Conservation (phyloP, 768 basidiomycete species). For the Suillus americanus region DNA sequence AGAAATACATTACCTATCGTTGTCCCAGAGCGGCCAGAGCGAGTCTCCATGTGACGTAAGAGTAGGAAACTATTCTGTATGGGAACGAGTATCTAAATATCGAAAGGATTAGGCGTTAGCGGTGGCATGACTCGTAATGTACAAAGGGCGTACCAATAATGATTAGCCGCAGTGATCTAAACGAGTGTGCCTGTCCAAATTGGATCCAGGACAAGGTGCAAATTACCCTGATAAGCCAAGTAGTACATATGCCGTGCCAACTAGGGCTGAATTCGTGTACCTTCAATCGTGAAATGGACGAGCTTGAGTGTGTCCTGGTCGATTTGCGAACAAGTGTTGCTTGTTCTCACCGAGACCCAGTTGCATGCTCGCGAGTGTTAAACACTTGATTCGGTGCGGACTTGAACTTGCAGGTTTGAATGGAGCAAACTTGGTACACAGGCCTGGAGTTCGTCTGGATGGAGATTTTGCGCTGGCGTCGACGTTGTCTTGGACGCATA, state of each 20-base stretch:
- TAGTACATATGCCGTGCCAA: not conserved
- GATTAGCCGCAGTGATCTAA: not conserved
- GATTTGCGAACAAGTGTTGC: not conserved
- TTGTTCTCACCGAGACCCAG: not conserved
- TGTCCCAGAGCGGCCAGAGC: not conserved
- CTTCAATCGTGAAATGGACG: not conserved
- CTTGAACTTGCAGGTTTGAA: not conserved
- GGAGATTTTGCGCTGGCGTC: no score
- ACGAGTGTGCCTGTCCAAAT: not conserved
- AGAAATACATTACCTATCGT: not conserved
- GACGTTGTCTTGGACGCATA: not conserved
- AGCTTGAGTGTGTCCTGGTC: not conserved
- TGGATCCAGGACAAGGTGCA: not conserved
- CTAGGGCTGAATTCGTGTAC: not conserved
- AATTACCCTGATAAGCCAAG: not conserved
- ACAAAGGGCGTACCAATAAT: not conserved
- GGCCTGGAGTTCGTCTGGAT: no score
- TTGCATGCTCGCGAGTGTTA: no score
- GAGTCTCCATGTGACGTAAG: not conserved
- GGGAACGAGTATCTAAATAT: not conserved
- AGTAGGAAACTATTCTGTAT: not conserved
- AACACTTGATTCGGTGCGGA: not conserved
- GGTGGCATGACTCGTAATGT: not conserved
- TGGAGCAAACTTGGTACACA: not conserved
- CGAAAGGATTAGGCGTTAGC: not conserved